These are phyloP conservation scores for Corylus heterophylla DNA, from an alignment of 306 rosid genomes.

Conservation along the genomic window DNA sequence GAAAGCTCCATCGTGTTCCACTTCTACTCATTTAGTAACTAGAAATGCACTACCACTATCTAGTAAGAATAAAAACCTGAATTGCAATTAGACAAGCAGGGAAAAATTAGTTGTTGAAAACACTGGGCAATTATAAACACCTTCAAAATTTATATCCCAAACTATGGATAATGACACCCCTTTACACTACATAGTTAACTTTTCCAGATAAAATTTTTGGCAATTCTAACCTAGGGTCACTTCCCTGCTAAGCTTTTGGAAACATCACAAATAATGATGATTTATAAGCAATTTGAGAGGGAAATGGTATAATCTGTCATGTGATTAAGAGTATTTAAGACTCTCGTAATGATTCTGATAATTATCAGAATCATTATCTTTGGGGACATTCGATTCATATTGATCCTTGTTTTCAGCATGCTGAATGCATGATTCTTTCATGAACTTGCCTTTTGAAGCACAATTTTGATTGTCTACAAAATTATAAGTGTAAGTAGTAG, in stretches of 20 bases:
- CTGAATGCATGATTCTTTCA: not conserved
- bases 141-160: not conserved
- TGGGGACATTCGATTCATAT: not conserved
- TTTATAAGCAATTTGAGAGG: not conserved
- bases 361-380: not conserved
- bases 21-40: not conserved
- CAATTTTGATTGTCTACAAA: not conserved
- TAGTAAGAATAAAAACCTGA: not conserved
- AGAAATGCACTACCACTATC: not conserved
- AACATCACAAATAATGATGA: not conserved
- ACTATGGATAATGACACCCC: not conserved
- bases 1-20: not conserved
- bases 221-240: not conserved
- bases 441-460: constrained; percentile 2
- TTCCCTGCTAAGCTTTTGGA: not conserved
- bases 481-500: not conserved
- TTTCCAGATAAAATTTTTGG: not conserved
- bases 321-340: not conserved
- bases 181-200: not conserved
- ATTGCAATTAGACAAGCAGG: not conserved
- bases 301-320: not conserved
- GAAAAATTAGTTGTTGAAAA: not conserved
- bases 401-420: not conserved
- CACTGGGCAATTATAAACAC: not conserved
- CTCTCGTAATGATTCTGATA: not conserved